Evolutionary conservation across 2,329 filamentous ascomycete genomes (phyloP), one percentile per base, ranked within the genome.

Genomic region (Dactylellina cionopaga): DNA sequence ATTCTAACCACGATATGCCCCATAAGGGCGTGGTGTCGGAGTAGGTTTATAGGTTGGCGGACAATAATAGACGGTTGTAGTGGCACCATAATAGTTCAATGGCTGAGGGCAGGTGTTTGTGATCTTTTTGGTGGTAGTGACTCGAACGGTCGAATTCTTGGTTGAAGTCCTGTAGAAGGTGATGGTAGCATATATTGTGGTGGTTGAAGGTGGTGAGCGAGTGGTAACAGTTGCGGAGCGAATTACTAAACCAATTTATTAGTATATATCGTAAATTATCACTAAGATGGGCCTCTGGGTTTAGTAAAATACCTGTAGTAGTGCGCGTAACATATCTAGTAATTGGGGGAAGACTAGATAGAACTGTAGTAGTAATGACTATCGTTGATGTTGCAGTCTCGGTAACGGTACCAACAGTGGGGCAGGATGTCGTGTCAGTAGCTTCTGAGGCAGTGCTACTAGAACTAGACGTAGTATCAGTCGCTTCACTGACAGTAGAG

Each of bases 261-360:
- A 24, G 11, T 35, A 10, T 22, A 43, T 10, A 9, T n/a, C 25
- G 31, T 24, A 47, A 1, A 31, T 43, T 43, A 1, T 17, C n/a
- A n/a, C n/a, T n/a, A n/a, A n/a, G n/a, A n/a, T n/a, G n/a, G n/a
- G n/a, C n/a, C n/a, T n/a, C n/a, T n/a, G n/a, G n/a, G n/a, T n/a
- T n/a, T n/a, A n/a, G n/a, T n/a, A 15, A 19, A 33, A 37, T 54
- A 71, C 66, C 51, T 43, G 58, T 71, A 35, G 46, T 41, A n/a
- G 56, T 71, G 19, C 27, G 51, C 27, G 66, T 71, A 13, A 71
- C 11, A 31, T 63, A 64, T 64, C 25, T 55, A 17, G 66, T 71
- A 4, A 29, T 44, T 39, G 51, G 39, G n/a, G 66, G 51, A 31
- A 64, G 31, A 27, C 35, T 71, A 27, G 52, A 51, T 4, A 56